Base-by-base conservation (phyloP, 2,329 filamentous ascomycete species). In the Penicillium sp. region DNA sequence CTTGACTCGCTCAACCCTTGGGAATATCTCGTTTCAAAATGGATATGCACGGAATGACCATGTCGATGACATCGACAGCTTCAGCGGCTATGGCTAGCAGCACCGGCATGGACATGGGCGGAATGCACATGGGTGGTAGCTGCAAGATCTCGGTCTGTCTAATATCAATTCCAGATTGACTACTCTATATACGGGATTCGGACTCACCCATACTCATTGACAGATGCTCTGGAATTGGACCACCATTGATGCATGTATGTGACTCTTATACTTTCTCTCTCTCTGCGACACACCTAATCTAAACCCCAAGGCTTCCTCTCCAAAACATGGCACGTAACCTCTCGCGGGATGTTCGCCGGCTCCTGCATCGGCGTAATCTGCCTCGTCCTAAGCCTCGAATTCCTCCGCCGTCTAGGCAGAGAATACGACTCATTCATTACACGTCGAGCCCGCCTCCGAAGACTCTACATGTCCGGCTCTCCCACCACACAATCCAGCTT, bases 301-400 rank as follows among this genome's bases (percentile, higher is more conserved):
- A 26, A 38, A 3, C 1, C 18, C 13, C 9, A 7, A 77, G 75
- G 85, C 74, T 93, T 94, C 79, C 81, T 94, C 66, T 75, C 87
- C 23, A 63, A 69, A 7, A 78, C 80, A 19, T 94, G 90, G 89
- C 85, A 85, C 66, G 82, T 93, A 70, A 85, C 76, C 14, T 87
- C 85, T 23, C 74, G 72, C 2, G 85, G 81, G 70, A 87, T 87
- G 81, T 93, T 95, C 68, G 89, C 87, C 44, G 89, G 87, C 19
- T 88, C 86, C 48, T 94, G 90, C 75, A 86, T 95, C 66, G 89
- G 88, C 56, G 85, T 91, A 34, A 78, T 91, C 57, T 75, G 87
- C n/a, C 84, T 95, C 49, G 87, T 89, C 61, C 80, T 93, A 48
- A 66, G 75, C 6, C 85, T 94, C 62, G 89, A 94, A 67, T 76